These are phyloP conservation scores for Penicillium nordicum DNA, from an alignment of 2,329 filamentous ascomycete species.

Conservation along the genomic window DNA sequence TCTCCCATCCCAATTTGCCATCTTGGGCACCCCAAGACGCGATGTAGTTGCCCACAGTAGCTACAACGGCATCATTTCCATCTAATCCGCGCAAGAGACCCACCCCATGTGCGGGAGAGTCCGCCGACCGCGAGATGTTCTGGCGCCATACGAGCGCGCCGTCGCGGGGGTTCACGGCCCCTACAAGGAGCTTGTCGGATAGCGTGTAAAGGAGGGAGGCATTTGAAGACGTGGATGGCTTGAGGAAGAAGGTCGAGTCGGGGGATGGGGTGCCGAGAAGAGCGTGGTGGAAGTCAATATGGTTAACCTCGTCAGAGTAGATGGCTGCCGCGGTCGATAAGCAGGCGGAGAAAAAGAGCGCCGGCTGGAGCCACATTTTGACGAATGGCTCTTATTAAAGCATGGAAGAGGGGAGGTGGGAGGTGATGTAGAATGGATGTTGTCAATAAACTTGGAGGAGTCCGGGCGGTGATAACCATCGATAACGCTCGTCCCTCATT, in stretches of 20 bases:
- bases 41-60: conserved; percentile 66
- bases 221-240: conserved; percentile 73
- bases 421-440: conserved; percentile 9
- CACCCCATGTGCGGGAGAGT: conserved; percentile 14
- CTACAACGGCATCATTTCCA: conserved; percentile 72
- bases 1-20: conserved; percentile 75
- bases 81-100: conserved; percentile 67
- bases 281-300: conserved; percentile 89
- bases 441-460: conserved; percentile 18
- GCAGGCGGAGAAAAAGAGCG: conserved; percentile 43
- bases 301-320: conserved; percentile 85
- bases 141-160: conserved; percentile 87
- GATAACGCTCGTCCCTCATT: too few relatives aligned
- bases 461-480: conserved; percentile 16
- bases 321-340: conserved; percentile 61
- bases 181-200: conserved; percentile 77
- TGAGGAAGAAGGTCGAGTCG: conserved; percentile 91
- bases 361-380: conserved; percentile 43
- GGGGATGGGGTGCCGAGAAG: conserved; percentile 78
- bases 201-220: conserved; percentile 89
- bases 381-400: conserved; percentile 25
- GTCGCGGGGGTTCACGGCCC: conserved; percentile 83
- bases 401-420: conserved; percentile 30
- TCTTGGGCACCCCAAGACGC: conserved; percentile 79
- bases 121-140: conserved; percentile 53